These are phyloP conservation scores for Sporothrix brasiliensis DNA, from an alignment of 2,329 filamentous ascomycete species.

Conservation along the genomic window DNA sequence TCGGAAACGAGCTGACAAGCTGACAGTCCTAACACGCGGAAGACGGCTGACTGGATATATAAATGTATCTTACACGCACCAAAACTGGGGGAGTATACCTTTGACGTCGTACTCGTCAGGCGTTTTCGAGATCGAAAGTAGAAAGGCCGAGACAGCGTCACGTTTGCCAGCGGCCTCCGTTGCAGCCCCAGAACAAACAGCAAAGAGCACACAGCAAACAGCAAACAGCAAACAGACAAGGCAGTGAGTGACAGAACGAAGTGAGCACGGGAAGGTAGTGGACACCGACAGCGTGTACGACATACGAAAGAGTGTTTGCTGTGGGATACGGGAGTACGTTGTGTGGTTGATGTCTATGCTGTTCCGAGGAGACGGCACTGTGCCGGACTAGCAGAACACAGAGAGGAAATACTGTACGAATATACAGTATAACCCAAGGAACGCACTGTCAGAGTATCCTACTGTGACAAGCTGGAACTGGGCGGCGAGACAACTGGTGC, in stretches of 20 bases:
- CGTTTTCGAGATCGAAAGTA: background rate
- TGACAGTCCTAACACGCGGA: background rate
- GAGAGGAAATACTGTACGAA: too few relatives aligned
- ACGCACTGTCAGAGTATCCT: background rate
- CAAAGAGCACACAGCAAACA: too few relatives aligned
- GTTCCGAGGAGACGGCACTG: background rate
- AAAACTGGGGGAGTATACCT: background rate
- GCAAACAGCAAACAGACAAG: background rate
- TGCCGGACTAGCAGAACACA: background rate
- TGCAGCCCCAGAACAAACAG: background rate
- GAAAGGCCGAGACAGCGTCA: background rate
- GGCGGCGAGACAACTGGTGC: background rate
- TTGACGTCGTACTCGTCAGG: background rate
- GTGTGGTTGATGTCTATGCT: background rate
- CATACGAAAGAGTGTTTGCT: background rate
- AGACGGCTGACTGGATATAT: background rate
- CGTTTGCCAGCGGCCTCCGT: background rate
- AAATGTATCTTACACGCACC: background rate
- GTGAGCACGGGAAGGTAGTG: conserved; percentile 1
- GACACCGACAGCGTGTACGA: background rate
- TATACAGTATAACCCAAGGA: too few relatives aligned
- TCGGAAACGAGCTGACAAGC: conserved; percentile 1
- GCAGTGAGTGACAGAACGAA: conserved; percentile 9
- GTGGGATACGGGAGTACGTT: background rate
- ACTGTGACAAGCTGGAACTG: background rate